Percentiles rank a stretch among this genome's conserved stretches.
Conservation (phyloP, 192 early-diverging fungal species). For the Helicostylum pulchrum region DNA sequence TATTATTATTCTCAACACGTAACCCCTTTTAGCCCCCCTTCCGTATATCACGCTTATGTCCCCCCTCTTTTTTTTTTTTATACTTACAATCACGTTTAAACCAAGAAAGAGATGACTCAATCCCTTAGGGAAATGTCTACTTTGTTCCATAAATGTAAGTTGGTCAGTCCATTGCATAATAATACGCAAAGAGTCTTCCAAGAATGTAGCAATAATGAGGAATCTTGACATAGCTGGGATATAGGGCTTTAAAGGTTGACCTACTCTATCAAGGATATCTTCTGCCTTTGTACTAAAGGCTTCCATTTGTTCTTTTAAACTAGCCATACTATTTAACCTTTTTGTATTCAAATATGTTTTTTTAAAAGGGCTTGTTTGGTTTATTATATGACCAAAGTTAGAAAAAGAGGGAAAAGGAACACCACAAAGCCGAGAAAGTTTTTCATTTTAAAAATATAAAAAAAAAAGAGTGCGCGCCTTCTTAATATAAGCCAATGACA, state of each 20-base stretch:
- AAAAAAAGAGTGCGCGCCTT: constrained; percentile 11
- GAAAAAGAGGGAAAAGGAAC: neutral
- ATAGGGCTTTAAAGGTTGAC: constrained; percentile 84
- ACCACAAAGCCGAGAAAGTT: neutral
- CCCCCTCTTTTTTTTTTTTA: neutral
- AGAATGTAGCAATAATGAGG: constrained; percentile 93
- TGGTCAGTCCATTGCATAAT: constrained; percentile 89
- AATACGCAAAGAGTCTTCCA: constrained; percentile 91
- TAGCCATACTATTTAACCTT: constrained; percentile 19
- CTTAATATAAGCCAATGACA: constrained; percentile 18
- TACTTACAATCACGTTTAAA: constrained; percentile 70
- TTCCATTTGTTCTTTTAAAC: constrained; percentile 38
- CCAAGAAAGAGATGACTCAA: constrained; percentile 84
- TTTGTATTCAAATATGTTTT: neutral
- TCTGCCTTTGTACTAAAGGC: constrained; percentile 63
- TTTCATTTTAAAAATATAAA: neutral
- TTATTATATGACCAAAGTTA: neutral
- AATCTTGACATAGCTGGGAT: constrained; percentile 88
- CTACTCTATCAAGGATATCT: constrained; percentile 69
- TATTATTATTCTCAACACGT: too few relatives aligned
- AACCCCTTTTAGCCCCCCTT: too few relatives aligned
- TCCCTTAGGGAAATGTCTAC: constrained; percentile 77
- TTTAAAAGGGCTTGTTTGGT: neutral
- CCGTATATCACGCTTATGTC: neutral
- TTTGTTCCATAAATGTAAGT: constrained; percentile 76